Evolutionary conservation across 2,329 filamentous ascomycete species (phyloP).

Genomic region (Colletotrichum karsti): DNA sequence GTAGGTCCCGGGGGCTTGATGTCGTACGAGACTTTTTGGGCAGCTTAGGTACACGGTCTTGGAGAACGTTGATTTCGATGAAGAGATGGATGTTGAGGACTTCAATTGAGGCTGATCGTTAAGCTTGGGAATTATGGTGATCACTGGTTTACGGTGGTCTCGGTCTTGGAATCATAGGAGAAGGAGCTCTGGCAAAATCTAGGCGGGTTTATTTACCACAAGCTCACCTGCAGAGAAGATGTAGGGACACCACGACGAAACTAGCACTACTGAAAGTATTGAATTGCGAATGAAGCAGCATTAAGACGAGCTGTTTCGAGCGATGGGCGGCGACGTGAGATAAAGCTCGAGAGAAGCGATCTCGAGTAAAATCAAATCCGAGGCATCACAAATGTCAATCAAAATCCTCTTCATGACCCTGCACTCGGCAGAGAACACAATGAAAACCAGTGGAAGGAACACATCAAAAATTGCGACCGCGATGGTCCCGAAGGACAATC

Average conservation of each 20-base stretch:
- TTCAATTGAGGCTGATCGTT: neutral
- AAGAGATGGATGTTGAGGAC: neutral
- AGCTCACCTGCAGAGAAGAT: no score
- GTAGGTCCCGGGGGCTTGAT: neutral
- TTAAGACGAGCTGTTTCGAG: no score
- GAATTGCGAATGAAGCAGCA: no score
- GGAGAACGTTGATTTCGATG: neutral
- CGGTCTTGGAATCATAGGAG: no score
- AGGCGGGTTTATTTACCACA: no score
- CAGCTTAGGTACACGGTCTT: neutral
- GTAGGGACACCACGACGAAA: no score
- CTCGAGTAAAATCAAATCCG: neutral
- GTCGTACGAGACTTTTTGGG: conserved; percentile 5
- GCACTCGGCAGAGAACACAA: conserved; percentile 8
- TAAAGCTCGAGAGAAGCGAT: no score
- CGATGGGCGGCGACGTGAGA: no score
- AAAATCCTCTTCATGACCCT: conserved; percentile 17
- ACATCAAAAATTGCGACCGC: conserved; percentile 26
- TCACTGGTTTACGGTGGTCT: no score
- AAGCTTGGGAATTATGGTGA: no score
- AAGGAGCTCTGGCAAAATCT: no score
- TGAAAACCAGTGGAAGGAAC: conserved; percentile 17
- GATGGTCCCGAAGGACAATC: conserved; percentile 30
- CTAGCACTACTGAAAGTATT: no score
- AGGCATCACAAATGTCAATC: neutral